Evolutionary conservation across 331 rosid species (phyloP), one percentile per base, ranked within the genome.

Genomic region (Ulmus americana): DNA sequence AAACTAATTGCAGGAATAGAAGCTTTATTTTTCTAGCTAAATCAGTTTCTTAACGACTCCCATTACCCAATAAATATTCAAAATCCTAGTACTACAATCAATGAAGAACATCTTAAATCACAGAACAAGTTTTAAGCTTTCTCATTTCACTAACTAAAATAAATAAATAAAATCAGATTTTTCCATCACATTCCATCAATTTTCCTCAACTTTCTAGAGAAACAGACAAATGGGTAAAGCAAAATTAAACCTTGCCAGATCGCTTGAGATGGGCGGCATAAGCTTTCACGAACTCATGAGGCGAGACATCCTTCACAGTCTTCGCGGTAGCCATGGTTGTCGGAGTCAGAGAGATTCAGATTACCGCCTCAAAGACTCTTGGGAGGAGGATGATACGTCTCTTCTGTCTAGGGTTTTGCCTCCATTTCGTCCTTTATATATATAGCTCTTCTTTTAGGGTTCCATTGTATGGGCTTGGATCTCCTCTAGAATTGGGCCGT

Each of bases 281-380:
- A n/a, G 94, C 90, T 88, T 88, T 86, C 6, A 88, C 96, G 63
- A 88, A 88, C 70, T 88, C 96, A 69, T 86, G 96, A 5, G 96
- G 96, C 0, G 88, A 86, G 20, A 88, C 96, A 6, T 88, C 96
- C 68, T 88, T 88, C 15, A 88, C 96, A 4, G 86, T 88, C 70
- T 68, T 86, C 16, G 95, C 86, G 7, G 88, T 73, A 2, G 88
- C 91, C 96, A 88, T 88, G 10, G 59, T 68, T 45, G 69, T 64
- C 56, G 55, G 63, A 72, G 10, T 14, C 57, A 35, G 67, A 52
- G 61, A 22, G 55, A 20, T 40, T 8, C 46, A 28, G 59, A 18
- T 50, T 50, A n/a, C 58, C 58, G 58, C 39, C 58, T 53, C 58
- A 15, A 16, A 20, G 16, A 38, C 55, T 8, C 62, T 44, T 0